Evolutionary conservation across 2,329 filamentous ascomycete genomes (phyloP), one percentile per base, ranked within the genome.

Genomic region (Monosporascus ibericus): DNA sequence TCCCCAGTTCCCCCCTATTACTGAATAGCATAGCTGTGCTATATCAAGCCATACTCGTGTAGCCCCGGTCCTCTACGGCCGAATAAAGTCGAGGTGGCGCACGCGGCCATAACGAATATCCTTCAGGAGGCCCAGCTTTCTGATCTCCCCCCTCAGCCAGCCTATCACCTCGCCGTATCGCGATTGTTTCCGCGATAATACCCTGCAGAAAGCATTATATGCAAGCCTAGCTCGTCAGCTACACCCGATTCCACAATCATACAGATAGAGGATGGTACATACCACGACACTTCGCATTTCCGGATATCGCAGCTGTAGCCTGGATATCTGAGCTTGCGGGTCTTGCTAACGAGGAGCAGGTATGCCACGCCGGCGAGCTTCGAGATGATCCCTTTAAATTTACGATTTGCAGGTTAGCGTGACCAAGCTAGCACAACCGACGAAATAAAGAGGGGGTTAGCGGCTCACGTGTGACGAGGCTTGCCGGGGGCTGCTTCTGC

Each of bases 161-260:
- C 65, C 67, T 52, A 96, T 69, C 15, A 92, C 77, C 30, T 70
- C 70, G 5, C 63, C 64, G 68, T 90, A 89, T 51, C 76, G 79
- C 36, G 86, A 85, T 75, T 95, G 91, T 67, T 87, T 90, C 60
- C 76, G 79, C 47, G 69, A 67, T 61, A 96, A 75, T 27, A 94
- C 84, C 49, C 76, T 72, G 46, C 74, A 68, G 62, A 95, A 95
- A 5, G 90, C 90, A 27, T 75, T 75, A 49, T 84, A 82, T 0
- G 84, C 86, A 54, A 92, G 73, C 75, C 85, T 88, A 56, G 20
- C 24, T 27, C 53, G 42, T 63, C 40, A 62, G 53, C 39, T 14
- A 50, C 9, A 5, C 30, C 30, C 3, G 30, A 34, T 14, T 34
- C 30, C 11, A 34, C 30, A 14, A 3, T 5, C 4, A 5, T 18